Percentiles rank a stretch among this genome's conserved stretches.
Conservation (phyloP, 345 rosid species). For the sweet orange (Citrus sinensis) region DVS_A1.0 CM039167.1:4060001-4060500, state of each 20-base stretch:
- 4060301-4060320: neutral
- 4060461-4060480: slow-evolving; percentile 1
- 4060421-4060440: neutral
- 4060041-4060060: neutral
- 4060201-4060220: neutral
- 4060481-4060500: neutral
- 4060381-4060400: neutral
- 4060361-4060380: neutral
- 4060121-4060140: neutral
- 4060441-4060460: neutral
- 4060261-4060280: neutral
- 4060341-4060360: neutral
- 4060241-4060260: neutral
- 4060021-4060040: neutral
- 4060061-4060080: neutral
- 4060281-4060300: neutral
- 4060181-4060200: neutral
- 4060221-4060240: neutral
- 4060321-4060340: neutral
- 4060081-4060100: neutral
- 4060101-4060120: neutral
- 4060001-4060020: neutral
- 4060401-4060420: neutral
- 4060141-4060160: neutral
- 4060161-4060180: neutral